phyloP scores from a whole-genome alignment of 345 rosid species.

The Garcia nutans region DNA sequence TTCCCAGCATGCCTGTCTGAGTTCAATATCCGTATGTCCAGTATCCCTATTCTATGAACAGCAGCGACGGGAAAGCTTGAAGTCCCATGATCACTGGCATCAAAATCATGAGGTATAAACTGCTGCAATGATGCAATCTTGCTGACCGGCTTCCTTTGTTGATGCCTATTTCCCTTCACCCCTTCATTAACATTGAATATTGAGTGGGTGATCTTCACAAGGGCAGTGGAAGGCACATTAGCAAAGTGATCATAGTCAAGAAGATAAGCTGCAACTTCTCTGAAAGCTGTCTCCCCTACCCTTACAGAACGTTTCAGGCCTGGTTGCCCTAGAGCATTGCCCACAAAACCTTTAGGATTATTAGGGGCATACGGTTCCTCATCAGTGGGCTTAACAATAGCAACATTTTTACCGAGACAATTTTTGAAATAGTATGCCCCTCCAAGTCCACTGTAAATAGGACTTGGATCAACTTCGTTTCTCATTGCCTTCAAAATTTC shows the following conservation, averaged over 20 bases:
- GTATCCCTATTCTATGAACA: constrained; percentile 43
- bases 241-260: constrained; percentile 46
- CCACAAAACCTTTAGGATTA: constrained; percentile 49
- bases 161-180: constrained; percentile 24
- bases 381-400: constrained; percentile 47
- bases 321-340: constrained; percentile 44
- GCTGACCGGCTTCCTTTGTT: constrained; percentile 30
- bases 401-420: constrained; percentile 31
- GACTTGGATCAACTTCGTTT: constrained; percentile 35
- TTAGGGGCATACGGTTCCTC: constrained; percentile 51
- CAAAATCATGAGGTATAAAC: constrained; percentile 47
- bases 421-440: constrained; percentile 45
- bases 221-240: constrained; percentile 44
- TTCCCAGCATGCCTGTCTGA: constrained; percentile 48
- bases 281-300: constrained; percentile 46
- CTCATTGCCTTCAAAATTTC: constrained; percentile 40
- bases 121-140: constrained; percentile 48
- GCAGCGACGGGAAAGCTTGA: constrained; percentile 45
- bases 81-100: constrained; percentile 50
- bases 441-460: constrained; percentile 40
- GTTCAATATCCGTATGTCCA: constrained; percentile 42
- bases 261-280: constrained; percentile 51
- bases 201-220: constrained; percentile 42
- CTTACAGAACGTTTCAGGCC: constrained; percentile 45
- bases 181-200: constrained; percentile 40